Base-by-base conservation (phyloP, 2,329 filamentous ascomycete genomes). In the Scedosporium minutisporum region DNA sequence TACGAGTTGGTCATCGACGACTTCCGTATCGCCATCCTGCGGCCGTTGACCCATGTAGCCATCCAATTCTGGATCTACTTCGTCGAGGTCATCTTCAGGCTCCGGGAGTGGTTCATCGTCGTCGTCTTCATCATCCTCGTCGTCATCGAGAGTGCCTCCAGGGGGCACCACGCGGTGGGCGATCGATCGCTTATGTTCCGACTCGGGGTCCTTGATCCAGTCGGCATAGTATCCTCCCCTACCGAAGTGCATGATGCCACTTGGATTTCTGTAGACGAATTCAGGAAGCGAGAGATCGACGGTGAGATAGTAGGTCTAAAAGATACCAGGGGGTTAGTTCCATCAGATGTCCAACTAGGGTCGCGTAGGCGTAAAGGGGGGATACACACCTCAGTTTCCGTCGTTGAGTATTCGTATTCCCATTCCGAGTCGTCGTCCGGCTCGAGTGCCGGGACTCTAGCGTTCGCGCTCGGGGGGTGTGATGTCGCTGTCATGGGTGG, bases 331-430 rank as follows among this genome's bases (percentile, higher is more conserved):
- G 21, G 38, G 55, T 51, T 59, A 63, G 61, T 42, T 10, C 21
- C 33, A 10, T 33, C 14, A 16, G 23, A 23, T 14, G 58, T 38
- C 21, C 10, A 16, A 48, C 14, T 21, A 44, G 44, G 44, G 16
- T 18, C n/a, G 21, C 21, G 42, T 2, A 25, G 29, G 16, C 6
- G 27, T 29, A 25, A 25, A 29, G n/a, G n/a, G 9, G 33, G 9
- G 48, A 7, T 4, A 48, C 68, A 18, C 64, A 83, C 85, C 77
- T 88, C 85, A 14, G 79, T 86, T 68, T 88, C 84, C 0, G 83
- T 86, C 2, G 76, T 73, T 0, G 85, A 87, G 68, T 88, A 88
- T 66, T 88, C 85, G 66, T 87, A 87, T 68, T 88, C 85, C 83
- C 84, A 88, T 60, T 86, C 84, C 58, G 87, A 82, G 64, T 85